A percentile compares a stretch with the other conserved stretches of the same genome.
Evolutionary conservation across 176 grass and related monocot genomes (phyloP).

Genomic region (Areca catechu): DNA sequence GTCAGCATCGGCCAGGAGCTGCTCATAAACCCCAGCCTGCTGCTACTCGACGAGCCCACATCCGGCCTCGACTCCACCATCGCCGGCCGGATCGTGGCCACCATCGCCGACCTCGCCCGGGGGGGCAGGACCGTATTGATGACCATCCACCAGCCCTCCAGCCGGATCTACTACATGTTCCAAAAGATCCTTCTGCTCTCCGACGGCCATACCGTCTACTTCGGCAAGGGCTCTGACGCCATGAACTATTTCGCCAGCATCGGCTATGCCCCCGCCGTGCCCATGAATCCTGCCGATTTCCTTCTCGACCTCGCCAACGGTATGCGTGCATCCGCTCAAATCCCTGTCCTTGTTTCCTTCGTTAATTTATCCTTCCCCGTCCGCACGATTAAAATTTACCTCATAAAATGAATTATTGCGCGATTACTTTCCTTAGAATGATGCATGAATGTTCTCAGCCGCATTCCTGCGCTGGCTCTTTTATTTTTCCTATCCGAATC

Average conservation of each 20-base stretch:
- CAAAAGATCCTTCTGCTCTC: constrained; percentile 39
- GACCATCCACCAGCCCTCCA: constrained; percentile 57
- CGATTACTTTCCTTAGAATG: too few species aligned
- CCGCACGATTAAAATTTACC: too few species aligned
- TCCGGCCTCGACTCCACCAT: constrained; percentile 47
- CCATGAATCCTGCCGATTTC: constrained; percentile 44
- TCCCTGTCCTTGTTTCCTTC: neutral
- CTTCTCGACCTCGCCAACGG: constrained; percentile 51
- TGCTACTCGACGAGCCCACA: constrained; percentile 43
- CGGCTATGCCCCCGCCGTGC: constrained; percentile 18
- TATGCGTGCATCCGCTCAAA: neutral
- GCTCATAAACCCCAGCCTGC: constrained; percentile 40
- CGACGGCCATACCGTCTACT: constrained; percentile 32
- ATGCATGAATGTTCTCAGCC: too few species aligned
- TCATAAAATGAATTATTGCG: too few species aligned
- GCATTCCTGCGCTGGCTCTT: too few species aligned
- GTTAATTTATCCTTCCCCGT: too few species aligned
- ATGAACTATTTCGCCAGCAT: constrained; percentile 37
- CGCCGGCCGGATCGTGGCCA: constrained; percentile 28
- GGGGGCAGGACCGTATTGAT: constrained; percentile 32
- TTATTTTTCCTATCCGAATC: too few species aligned
- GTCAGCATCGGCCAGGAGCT: constrained; percentile 52
- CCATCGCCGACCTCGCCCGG: constrained; percentile 21
- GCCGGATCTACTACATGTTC: constrained; percentile 49
- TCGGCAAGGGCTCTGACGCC: constrained; percentile 22